These are phyloP conservation scores for Amanita exitialis DNA, from an alignment of 768 basidiomycete species.

Conservation along the genomic window DNA sequence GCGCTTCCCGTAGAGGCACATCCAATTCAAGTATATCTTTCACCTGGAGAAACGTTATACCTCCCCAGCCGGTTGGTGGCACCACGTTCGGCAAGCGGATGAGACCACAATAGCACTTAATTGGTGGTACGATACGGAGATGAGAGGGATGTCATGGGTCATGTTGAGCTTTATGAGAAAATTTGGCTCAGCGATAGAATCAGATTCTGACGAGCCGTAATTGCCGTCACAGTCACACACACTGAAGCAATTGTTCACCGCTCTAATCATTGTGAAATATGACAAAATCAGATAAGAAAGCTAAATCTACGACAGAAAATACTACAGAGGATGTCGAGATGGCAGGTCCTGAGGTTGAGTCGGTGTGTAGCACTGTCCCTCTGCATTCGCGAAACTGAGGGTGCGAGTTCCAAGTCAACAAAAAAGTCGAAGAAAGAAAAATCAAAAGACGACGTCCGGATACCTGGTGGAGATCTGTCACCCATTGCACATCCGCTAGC, in stretches of 20 bases:
- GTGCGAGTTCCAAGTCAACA: slow-evolving; percentile 21
- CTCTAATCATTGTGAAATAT: slow-evolving; percentile 39
- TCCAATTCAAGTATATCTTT: slow-evolving; percentile 57
- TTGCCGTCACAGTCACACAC: slow-evolving; percentile 9
- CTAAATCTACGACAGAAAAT: slow-evolving; percentile 52
- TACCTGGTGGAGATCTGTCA: slow-evolving; percentile 75
- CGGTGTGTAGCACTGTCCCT: slow-evolving; percentile 17
- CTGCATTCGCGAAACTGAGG: neutral
- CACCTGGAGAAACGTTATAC: slow-evolving; percentile 73
- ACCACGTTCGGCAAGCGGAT: slow-evolving; percentile 69
- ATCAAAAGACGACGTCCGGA: slow-evolving; percentile 40
- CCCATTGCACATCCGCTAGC: slow-evolving; percentile 94
- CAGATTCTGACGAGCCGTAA: too few species aligned
- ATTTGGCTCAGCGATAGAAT: neutral
- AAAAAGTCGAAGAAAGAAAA: slow-evolving; percentile 61
- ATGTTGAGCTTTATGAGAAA: slow-evolving; percentile 45
- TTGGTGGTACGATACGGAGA: slow-evolving; percentile 86
- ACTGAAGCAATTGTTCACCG: too few species aligned
- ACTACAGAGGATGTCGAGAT: slow-evolving; percentile 41
- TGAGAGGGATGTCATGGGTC: slow-evolving; percentile 62
- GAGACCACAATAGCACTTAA: slow-evolving; percentile 63
- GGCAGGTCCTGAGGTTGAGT: slow-evolving; percentile 23
- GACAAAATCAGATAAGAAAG: slow-evolving; percentile 71
- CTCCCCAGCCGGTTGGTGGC: slow-evolving; percentile 95
- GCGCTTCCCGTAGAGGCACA: slow-evolving; percentile 41